Conservation (phyloP, 2,329 filamentous ascomycete genomes). For the Cladophialophora exuberans region DNA sequence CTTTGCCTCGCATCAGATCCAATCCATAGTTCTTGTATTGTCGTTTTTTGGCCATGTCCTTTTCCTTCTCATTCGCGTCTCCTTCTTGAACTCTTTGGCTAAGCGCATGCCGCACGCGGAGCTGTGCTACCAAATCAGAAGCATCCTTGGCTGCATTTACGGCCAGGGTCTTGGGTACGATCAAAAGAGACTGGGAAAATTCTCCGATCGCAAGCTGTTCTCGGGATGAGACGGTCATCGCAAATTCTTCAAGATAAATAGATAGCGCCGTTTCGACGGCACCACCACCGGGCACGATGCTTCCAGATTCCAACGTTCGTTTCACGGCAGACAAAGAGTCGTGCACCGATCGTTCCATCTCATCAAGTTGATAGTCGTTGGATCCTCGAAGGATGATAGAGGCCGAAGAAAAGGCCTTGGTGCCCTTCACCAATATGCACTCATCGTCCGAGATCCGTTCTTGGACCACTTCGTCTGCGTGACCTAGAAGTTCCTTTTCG, state of each 20-base stretch:
- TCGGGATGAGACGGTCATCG: conserved; percentile 91
- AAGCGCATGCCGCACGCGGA: conserved; percentile 89
- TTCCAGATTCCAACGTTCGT: conserved; percentile 93
- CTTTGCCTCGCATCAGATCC: conserved; percentile 84
- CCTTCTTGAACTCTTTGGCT: conserved; percentile 89
- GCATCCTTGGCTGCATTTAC: conserved; percentile 97
- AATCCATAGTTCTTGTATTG: conserved; percentile 98
- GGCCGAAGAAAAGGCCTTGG: conserved; percentile 89
- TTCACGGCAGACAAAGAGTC: conserved; percentile 97
- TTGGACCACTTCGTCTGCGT: conserved; percentile 95
- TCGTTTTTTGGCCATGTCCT: conserved; percentile 88
- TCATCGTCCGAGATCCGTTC: conserved; percentile 99
- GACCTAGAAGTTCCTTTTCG: conserved; percentile 83
- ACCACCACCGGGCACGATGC: conserved; percentile 93
- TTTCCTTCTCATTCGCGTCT: conserved; percentile 77
- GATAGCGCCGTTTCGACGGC: conserved; percentile 98
- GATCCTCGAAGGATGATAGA: conserved; percentile 94
- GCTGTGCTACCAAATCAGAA: conserved; percentile 91
- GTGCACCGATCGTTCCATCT: conserved; percentile 99
- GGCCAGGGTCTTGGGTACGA: conserved; percentile 94
- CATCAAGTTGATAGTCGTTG: conserved; percentile 95
- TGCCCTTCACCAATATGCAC: conserved; percentile 95
- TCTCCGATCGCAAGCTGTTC: conserved; percentile 98
- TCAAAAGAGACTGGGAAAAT: conserved; percentile 90
- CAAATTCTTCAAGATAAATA: conserved; percentile 98